Evolutionary conservation across 2,329 filamentous ascomycete species (phyloP).

Genomic region (Madurella fahalii): DNA sequence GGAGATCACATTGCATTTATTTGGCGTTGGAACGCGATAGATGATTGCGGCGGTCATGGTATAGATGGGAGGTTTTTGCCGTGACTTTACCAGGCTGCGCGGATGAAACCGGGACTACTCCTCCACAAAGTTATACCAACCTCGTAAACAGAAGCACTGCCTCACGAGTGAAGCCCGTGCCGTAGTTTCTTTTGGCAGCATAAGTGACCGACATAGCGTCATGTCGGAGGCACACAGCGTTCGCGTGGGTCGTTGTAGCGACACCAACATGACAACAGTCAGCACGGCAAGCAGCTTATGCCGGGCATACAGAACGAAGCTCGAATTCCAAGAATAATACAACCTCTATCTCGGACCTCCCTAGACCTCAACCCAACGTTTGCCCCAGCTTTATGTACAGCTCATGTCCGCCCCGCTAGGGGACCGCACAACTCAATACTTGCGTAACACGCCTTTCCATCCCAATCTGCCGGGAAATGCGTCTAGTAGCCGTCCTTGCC

Average conservation of each 20-base stretch:
- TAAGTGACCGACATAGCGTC: too few relatives aligned
- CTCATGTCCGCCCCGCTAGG: neutral
- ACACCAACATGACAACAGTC: too few relatives aligned
- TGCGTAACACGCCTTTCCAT: neutral
- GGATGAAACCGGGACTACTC: neutral
- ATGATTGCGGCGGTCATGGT: neutral
- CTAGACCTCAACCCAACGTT: neutral
- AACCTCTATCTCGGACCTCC: constrained; percentile 18
- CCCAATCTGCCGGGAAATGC: neutral
- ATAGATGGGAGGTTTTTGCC: constrained; percentile 8
- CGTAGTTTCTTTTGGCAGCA: too few relatives aligned
- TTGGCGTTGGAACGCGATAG: constrained; percentile 20
- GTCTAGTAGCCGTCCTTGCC: constrained; percentile 88
- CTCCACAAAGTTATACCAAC: neutral
- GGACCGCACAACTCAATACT: neutral
- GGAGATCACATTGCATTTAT: constrained; percentile 10
- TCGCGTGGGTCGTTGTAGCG: too few relatives aligned
- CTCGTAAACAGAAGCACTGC: neutral
- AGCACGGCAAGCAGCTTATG: too few relatives aligned
- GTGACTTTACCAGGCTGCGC: constrained; percentile 1
- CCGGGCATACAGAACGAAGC: neutral
- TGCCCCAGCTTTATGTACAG: constrained; percentile 22
- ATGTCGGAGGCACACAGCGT: too few relatives aligned
- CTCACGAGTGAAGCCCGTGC: too few relatives aligned
- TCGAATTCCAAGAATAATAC: constrained; percentile 18